phyloP scores from a whole-genome alignment of 306 rosid species.

The Rosa multiflora region DNA sequence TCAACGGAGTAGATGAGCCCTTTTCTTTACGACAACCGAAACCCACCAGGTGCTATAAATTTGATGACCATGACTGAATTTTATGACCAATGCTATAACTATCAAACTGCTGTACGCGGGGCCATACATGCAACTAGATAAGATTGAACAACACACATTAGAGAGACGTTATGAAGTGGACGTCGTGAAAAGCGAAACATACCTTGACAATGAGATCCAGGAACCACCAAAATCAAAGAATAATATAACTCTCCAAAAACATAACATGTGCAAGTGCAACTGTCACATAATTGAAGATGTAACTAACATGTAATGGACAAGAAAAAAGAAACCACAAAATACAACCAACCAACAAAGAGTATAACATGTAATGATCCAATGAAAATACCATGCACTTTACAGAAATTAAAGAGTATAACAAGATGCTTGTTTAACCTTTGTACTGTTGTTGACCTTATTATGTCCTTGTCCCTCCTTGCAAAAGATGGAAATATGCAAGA shows the following conservation, averaged over 20 bases:
- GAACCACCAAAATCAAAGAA: conserved; percentile 3
- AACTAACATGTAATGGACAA: neutral
- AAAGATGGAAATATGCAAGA: conserved; percentile 35
- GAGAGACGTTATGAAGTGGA: neutral
- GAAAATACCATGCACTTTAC: conserved; percentile 19
- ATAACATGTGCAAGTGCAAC: neutral
- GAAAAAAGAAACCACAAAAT: neutral
- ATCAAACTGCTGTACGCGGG: neutral
- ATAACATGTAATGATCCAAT: neutral
- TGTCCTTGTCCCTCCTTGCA: conserved; percentile 30
- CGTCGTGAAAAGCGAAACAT: neutral
- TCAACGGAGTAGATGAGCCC: neutral
- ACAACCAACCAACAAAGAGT: neutral
- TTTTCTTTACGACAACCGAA: neutral
- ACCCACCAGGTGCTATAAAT: neutral
- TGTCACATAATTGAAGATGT: neutral
- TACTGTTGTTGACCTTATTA: conserved; percentile 13
- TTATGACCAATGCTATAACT: neutral
- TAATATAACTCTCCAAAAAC: neutral
- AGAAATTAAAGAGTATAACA: neutral
- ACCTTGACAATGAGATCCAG: neutral
- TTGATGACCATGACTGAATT: neutral
- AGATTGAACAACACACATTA: neutral
- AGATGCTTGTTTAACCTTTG: conserved; percentile 4
- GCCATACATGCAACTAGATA: neutral